Evolutionary conservation across 1,284 basidiomycete genomes (phyloP).

Genomic region (Trametes hirsuta): DNA sequence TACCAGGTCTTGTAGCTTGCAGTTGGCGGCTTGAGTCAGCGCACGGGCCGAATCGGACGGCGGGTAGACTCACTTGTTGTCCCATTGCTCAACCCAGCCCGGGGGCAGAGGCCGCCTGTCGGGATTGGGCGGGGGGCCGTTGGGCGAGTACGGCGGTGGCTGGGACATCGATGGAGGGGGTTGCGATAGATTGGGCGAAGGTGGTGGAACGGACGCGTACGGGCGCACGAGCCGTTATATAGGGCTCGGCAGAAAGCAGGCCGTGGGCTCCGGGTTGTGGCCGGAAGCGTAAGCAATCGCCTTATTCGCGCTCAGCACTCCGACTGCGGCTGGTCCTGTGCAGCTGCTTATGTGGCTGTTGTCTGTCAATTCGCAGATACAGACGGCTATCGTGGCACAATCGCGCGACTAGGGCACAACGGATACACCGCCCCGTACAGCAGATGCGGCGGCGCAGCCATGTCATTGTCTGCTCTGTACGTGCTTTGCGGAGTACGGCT

Average conservation of each 20-base stretch:
- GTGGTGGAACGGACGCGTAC: slow-evolving; percentile 20
- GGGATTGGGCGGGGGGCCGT: slow-evolving; percentile 47
- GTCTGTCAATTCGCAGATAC: slow-evolving; percentile 1
- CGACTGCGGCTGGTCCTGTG: slow-evolving; percentile 10
- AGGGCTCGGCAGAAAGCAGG: slow-evolving; percentile 20
- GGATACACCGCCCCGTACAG: not conserved
- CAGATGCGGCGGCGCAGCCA: not conserved
- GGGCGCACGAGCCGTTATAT: slow-evolving; percentile 26
- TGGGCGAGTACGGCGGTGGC: slow-evolving; percentile 43
- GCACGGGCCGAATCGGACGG: slow-evolving; percentile 8
- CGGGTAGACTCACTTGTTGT: slow-evolving; percentile 55
- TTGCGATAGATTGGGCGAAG: slow-evolving; percentile 26
- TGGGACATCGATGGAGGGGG: slow-evolving; percentile 41
- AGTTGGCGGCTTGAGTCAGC: slow-evolving; percentile 12
- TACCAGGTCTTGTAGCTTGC: slow-evolving; percentile 71
- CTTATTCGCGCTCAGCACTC: slow-evolving; percentile 5
- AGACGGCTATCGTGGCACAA: not conserved
- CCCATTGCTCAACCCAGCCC: slow-evolving; percentile 74
- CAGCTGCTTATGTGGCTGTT: slow-evolving; percentile 13
- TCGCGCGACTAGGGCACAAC: not conserved
- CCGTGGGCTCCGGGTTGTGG: slow-evolving; percentile 19
- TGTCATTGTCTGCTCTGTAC: no score
- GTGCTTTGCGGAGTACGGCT: no score
- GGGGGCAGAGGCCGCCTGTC: slow-evolving; percentile 65
- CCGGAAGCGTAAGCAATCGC: slow-evolving; percentile 18